phyloP scores from a whole-genome alignment of 805 yeast genomes.

The Cyberlindnera saturnus region DNA sequence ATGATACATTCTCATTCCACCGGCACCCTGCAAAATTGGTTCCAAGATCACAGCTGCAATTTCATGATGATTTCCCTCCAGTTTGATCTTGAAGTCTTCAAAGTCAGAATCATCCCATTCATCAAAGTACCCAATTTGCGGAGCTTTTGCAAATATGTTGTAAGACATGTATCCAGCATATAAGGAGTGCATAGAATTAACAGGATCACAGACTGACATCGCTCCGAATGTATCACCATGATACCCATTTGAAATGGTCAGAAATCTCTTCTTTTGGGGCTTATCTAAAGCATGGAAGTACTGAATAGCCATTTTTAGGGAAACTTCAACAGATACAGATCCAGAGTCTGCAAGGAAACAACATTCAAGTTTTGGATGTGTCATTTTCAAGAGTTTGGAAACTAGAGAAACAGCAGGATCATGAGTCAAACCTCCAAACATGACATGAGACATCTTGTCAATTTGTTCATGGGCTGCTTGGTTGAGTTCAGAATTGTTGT shows the following conservation, averaged over 20 bases:
- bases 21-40: constrained; percentile 35
- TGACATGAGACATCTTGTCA: constrained; percentile 24
- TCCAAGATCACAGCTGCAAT: constrained; percentile 33
- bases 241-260: constrained; percentile 30
- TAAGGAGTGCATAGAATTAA: constrained; percentile 29
- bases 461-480: constrained; percentile 28
- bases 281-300: constrained; percentile 22
- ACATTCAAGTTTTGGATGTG: constrained; percentile 20
- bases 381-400: constrained; percentile 26
- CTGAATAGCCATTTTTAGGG: constrained; percentile 32
- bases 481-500: constrained; percentile 22
- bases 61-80: constrained; percentile 24
- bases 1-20: constrained; percentile 31
- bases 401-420: constrained; percentile 25
- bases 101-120: constrained; percentile 23
- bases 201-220: constrained; percentile 31
- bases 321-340: constrained; percentile 33
- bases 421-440: constrained; percentile 27
- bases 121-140: constrained; percentile 9
- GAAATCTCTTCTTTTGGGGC: constrained; percentile 21
- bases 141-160: constrained; percentile 25
- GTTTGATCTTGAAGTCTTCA: constrained; percentile 22
- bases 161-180: constrained; percentile 25
- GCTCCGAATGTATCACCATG: constrained; percentile 36
- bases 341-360: constrained; percentile 24